phyloP scores from a whole-genome alignment of 164 flowering plant species.

The Chloranthus sessilifolius region DNA sequence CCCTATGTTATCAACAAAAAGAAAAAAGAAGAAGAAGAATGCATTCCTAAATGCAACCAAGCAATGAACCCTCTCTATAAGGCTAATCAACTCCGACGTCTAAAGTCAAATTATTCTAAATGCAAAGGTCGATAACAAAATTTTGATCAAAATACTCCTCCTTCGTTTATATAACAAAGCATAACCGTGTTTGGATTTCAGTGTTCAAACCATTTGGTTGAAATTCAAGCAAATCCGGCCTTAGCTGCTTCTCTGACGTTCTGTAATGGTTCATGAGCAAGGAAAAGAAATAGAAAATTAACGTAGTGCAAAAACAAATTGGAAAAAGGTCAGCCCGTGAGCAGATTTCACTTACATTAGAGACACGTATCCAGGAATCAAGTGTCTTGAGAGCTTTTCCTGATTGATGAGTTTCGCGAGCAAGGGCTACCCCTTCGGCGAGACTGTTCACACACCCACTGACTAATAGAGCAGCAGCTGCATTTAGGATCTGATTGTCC shows the following conservation, averaged over 20 bases:
- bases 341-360: slow-evolving; percentile 41
- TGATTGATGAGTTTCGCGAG: slow-evolving; percentile 67
- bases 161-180: no score
- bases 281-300: background rate
- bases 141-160: no score
- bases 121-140: no score
- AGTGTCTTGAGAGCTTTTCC: slow-evolving; percentile 70
- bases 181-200: no score
- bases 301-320: background rate
- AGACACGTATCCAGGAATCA: slow-evolving; percentile 44
- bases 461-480: slow-evolving; percentile 81
- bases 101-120: no score
- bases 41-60: no score
- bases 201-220: background rate
- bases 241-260: slow-evolving; percentile 6
- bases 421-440: slow-evolving; percentile 62
- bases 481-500: slow-evolving; percentile 59
- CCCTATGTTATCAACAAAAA: no score
- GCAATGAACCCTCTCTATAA: no score
- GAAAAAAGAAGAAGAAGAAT: no score
- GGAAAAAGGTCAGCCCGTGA: background rate
- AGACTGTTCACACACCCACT: slow-evolving; percentile 47
- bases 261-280: slow-evolving; percentile 2
- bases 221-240: background rate
- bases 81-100: no score